Base-by-base conservation (phyloP, 768 basidiomycete species). In the Guyanaporus albipodus region DNA sequence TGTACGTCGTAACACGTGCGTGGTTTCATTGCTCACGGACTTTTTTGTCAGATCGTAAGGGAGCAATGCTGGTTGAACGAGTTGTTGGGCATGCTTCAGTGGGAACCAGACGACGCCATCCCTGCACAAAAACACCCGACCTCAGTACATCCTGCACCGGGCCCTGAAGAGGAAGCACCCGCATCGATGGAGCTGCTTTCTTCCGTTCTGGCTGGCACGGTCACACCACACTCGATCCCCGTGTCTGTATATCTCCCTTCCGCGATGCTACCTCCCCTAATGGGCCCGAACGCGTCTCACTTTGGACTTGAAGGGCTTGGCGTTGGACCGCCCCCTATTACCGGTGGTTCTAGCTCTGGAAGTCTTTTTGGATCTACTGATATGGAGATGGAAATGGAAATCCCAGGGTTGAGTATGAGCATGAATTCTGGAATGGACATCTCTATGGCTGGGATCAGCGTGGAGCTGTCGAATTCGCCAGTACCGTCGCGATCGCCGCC, bases 31-130 rank as follows among this genome's bases (percentile, higher is more conserved):
- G 12, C 26, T 44, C 12, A 42, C 36, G 23, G 29, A 12, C 15
- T 31, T 33, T 33, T 5, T 32, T 33, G 22, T 22, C 29, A 53
- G 48, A 50, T 91, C 56, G 85, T 91, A 5, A 74, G 77, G 48
- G 88, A 91, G 50, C 89, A 91, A 65, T 86, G 83, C 56, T 91
- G 89, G 89, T 58, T 91, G 15, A 91, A 91, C 57, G 85, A 85
- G 56, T 73, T 75, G n/a, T 63, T 91, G 18, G 57, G 69, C 4
- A 73, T 76, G 36, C 80, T 77, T 36, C 66, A 76, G 11, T 91
- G 89, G 88, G 63, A 65, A 22, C 71, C 79, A 4, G 85, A 88
- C 21, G 36, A 23, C 29, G 39, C 37, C 27, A 12, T 26, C 19
- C 24, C 42, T 10, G 35, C 44, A 18, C 51, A 44, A 34, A 40